Evolutionary conservation across 2,329 filamentous ascomycete species (phyloP), one percentile per base, ranked within the genome.

Genomic region (Fusarium euwallaceae): DNA sequence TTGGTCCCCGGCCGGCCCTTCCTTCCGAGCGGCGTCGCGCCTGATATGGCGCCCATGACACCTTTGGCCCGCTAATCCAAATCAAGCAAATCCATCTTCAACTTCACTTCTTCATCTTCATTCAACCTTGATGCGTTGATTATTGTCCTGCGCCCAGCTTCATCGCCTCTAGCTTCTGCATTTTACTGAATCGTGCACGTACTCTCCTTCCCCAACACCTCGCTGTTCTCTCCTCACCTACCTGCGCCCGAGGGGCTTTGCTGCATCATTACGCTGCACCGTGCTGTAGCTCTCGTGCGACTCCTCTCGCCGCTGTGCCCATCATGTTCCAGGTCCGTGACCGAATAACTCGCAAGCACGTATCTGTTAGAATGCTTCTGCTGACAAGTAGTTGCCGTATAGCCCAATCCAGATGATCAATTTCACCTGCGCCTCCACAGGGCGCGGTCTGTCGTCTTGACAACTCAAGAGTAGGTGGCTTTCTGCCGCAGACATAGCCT

Each of bases 391-490:
- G 48, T 24, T 41, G 37, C 17, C 39, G 48, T 39, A 20, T 78
- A 91, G 89, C 88, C 88, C 75, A 89, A 93, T 80, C 92, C 92
- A 45, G 90, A 92, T 81, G 92, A 95, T 81, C 89, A 90, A 72
- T 94, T 97, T 81, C 93, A 91, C 73, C 88, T 97, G 61, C 93
- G 95, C 71, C 87, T 94, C 73, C 95, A 98, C 84, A 92, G 95
- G 64, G 95, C 95, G 53, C 91, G 93, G 71, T 95, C 93, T 27
- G 93, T 97, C 36, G 87, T 97, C 27, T 88, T 98, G 70, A 97
- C 95, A 5, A 87, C 91, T 27, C 88, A 93, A 77, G 96, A 98
- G 88, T 90, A 81, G 84, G 87, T 84, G 32, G 20, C n/a, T 39
- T 29, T 48, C 58, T 56, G 24, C 34, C 27, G 48, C 27, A 39